Conservation (phyloP, 2,329 filamentous ascomycete species). For the Talaromyces sp. region DNA sequence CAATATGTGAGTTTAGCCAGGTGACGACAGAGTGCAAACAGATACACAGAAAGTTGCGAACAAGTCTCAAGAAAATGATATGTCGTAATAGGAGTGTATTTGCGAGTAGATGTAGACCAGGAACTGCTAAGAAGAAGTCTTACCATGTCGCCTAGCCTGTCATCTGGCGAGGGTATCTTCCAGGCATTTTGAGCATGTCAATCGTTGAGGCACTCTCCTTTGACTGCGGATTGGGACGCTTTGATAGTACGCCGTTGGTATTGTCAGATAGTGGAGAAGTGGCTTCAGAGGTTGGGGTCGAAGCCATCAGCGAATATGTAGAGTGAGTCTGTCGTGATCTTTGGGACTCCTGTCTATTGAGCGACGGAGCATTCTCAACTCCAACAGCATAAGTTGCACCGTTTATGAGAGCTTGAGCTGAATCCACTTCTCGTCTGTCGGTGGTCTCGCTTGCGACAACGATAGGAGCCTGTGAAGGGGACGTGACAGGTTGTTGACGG, state of each 20-base stretch:
- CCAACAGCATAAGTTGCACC: constrained; percentile 6
- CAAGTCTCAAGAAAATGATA: background rate
- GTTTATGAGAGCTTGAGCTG: constrained; percentile 3
- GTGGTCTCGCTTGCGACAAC: constrained; percentile 8
- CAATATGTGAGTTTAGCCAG: background rate
- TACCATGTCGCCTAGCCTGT: background rate
- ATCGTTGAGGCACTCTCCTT: constrained; percentile 34
- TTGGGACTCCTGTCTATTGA: constrained; percentile 18
- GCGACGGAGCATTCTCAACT: constrained; percentile 16
- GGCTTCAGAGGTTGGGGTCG: constrained; percentile 16
- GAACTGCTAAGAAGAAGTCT: background rate
- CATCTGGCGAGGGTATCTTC: constrained; percentile 32
- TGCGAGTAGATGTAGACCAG: background rate
- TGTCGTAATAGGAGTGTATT: background rate
- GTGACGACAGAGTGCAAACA: background rate
- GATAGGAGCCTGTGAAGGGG: constrained; percentile 13
- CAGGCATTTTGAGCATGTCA: constrained; percentile 38
- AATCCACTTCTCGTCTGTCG: background rate
- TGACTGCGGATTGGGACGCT: constrained; percentile 23
- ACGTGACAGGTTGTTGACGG: constrained; percentile 5
- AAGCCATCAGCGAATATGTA: constrained; percentile 18
- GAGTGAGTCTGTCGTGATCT: constrained; percentile 21
- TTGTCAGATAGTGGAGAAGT: constrained; percentile 20
- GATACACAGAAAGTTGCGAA: background rate
- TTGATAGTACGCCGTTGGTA: background rate